These are phyloP conservation scores for Aspergillus coremiiformis DNA, from an alignment of 495 filamentous ascomycete species.

Conservation along the genomic window DNA sequence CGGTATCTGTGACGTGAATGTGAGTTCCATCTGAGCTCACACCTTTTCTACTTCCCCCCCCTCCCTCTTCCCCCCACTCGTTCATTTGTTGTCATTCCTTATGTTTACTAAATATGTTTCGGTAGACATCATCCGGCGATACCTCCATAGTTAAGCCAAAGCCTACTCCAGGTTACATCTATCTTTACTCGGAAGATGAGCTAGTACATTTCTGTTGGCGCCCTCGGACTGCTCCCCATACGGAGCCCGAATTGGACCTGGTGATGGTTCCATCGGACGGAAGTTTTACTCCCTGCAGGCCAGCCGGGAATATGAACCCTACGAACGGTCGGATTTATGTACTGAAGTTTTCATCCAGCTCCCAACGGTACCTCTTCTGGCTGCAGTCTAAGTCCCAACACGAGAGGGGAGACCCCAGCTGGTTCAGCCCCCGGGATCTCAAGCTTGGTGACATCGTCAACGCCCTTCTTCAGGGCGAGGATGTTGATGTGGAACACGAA, in stretches of 20 bases:
- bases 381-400: constrained; percentile 83
- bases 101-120: constrained; percentile 10
- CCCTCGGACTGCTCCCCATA: constrained; percentile 50
- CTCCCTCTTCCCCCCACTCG: neutral
- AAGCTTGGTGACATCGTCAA: constrained; percentile 83
- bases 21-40: constrained; percentile 42
- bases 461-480: constrained; percentile 73
- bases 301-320: constrained; percentile 47
- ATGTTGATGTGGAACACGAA: constrained; percentile 77
- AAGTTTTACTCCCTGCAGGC: constrained; percentile 71
- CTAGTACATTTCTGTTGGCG: constrained; percentile 98
- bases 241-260: constrained; percentile 70
- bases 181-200: constrained; percentile 91
- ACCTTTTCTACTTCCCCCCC: constrained; percentile 1
- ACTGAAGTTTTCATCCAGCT: constrained; percentile 91
- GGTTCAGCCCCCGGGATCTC: constrained; percentile 72
- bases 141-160: constrained; percentile 62
- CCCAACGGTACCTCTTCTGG: constrained; percentile 90
- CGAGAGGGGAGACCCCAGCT: constrained; percentile 59
- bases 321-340: constrained; percentile 89
- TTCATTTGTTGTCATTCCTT: neutral
- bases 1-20: constrained; percentile 80
- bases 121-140: constrained; percentile 48
- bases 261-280: constrained; percentile 88
- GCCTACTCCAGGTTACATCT: constrained; percentile 76